These are phyloP conservation scores for Hyaloscypha bicolor DNA, from an alignment of 495 filamentous ascomycete genomes.

Conservation along the genomic window DNA sequence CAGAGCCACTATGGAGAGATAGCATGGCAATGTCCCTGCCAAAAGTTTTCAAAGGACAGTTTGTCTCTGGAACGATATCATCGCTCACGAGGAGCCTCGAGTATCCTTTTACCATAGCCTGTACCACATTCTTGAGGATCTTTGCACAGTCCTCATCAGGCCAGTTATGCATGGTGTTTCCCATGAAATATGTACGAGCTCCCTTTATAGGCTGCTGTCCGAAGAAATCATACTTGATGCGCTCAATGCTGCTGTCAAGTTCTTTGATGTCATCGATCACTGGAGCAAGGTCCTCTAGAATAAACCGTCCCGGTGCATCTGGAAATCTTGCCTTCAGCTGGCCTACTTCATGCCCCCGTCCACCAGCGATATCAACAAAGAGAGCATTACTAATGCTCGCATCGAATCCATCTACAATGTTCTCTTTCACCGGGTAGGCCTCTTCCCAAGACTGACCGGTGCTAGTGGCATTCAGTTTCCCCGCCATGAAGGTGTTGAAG, in stretches of 20 bases:
- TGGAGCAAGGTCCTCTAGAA: conserved; percentile 54
- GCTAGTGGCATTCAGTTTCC: conserved; percentile 12
- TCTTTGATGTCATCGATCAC: conserved; percentile 16
- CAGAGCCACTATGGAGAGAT: conserved; percentile 22
- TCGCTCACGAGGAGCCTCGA: conserved; percentile 16
- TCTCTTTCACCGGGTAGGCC: neutral
- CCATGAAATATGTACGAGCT: conserved; percentile 36
- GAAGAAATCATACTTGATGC: conserved; percentile 52
- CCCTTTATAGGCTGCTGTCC: conserved; percentile 48
- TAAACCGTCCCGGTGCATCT: conserved; percentile 30
- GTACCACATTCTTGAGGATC: conserved; percentile 34
- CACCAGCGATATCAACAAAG: conserved; percentile 30
- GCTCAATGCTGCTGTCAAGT: conserved; percentile 42
- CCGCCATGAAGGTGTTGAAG: conserved; percentile 23
- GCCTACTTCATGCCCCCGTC: conserved; percentile 19
- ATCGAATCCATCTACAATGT: conserved; percentile 18
- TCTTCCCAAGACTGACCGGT: neutral
- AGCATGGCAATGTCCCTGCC: conserved; percentile 44
- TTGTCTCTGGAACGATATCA: conserved; percentile 14
- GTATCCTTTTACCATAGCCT: conserved; percentile 36
- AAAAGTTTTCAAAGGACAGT: conserved; percentile 29
- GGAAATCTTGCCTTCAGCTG: neutral
- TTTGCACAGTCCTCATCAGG: conserved; percentile 28
- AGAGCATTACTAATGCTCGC: conserved; percentile 12
- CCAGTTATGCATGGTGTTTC: conserved; percentile 37